Evolutionary conservation across 306 rosid genomes (phyloP), one percentile per base, ranked within the genome.

Genomic region (Trifolium repens): DNA sequence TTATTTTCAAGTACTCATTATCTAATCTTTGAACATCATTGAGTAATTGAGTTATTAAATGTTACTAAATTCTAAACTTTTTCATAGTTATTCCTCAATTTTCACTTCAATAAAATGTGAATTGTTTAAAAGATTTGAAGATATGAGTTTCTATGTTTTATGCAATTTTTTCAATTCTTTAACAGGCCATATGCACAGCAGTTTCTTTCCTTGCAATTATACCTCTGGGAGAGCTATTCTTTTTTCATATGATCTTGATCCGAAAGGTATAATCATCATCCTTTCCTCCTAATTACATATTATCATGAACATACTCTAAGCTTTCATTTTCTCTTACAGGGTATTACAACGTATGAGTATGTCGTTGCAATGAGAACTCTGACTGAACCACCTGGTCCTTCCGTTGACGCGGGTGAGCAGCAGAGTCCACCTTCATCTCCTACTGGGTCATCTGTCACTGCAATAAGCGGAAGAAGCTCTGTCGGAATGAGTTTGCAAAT

Each of bases 301-400:
- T 77, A 13, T 40, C 47, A 49, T 42, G 43, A 69, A 69, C 54
- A 64, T 69, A 16, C 81, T 80, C 69, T 74, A 32, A 84, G 80
- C 47, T 63, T 40, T 39, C 44, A 62, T 77, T 72, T 77, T 60
- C 62, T 62, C 66, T 65, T 39, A 37, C 84, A 89, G 97, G 97
- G 97, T 69, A 91, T 91, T 71, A 89, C 97, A 58, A 89, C 97
- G 39, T 91, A 91, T 7, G 97, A 91, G 82, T 89, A 91, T 79
- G 96, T 91, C 0, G 87, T 91, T 80, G 91, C 97, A 76, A 91
- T 91, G 93, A 88, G 96, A 88, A 86, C 96, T 49, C 85, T 83
- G 74, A 86, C 91, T 55, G 97, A 89, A 82, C 89, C 89, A 11
- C 90, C 89, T 52, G 97, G 94, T 60, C 96, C 92, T 42, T 91